Conservation (phyloP, 2,329 filamentous ascomycete species). For the Clonostachys sp. region DNA sequence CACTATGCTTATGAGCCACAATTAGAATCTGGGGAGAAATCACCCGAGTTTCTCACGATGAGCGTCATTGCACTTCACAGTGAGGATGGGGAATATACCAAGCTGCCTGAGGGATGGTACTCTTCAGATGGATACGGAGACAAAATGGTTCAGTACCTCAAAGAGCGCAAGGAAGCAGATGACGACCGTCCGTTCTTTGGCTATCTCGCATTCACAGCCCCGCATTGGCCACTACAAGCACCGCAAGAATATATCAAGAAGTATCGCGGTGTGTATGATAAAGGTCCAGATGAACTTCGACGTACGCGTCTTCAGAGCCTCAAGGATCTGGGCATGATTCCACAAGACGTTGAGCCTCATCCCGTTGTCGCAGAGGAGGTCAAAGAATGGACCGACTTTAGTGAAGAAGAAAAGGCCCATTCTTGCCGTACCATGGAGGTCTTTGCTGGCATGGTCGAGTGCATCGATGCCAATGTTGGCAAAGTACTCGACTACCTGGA, state of each 20-base stretch:
- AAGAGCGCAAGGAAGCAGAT: constrained; percentile 5
- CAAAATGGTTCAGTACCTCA: constrained; percentile 44
- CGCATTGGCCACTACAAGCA: constrained; percentile 49
- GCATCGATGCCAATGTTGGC: constrained; percentile 44
- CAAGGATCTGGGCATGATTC: constrained; percentile 31
- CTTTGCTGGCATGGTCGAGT: constrained; percentile 50
- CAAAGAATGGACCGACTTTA: constrained; percentile 40
- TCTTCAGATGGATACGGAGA: constrained; percentile 46
- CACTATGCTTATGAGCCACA: constrained; percentile 14
- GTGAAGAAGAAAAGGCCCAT: constrained; percentile 19
- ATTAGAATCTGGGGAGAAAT: constrained; percentile 20
- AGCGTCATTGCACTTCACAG: background rate
- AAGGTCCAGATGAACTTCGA: constrained; percentile 41
- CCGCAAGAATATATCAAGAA: constrained; percentile 37
- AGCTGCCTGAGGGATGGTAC: constrained; percentile 45
- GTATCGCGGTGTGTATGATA: constrained; percentile 43
- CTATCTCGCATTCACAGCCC: constrained; percentile 13
- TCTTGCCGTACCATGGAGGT: constrained; percentile 23
- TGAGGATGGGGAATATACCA: constrained; percentile 21
- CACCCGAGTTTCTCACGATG: constrained; percentile 1
- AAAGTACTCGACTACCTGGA: constrained; percentile 42
- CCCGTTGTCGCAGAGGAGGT: constrained; percentile 11
- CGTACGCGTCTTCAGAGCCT: constrained; percentile 34
- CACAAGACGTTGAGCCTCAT: constrained; percentile 14
- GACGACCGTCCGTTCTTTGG: constrained; percentile 10